Evolutionary conservation across 2,329 filamentous ascomycete genomes (phyloP), one percentile per base, ranked within the genome.

Genomic region (Escovopsis sp.): DNA sequence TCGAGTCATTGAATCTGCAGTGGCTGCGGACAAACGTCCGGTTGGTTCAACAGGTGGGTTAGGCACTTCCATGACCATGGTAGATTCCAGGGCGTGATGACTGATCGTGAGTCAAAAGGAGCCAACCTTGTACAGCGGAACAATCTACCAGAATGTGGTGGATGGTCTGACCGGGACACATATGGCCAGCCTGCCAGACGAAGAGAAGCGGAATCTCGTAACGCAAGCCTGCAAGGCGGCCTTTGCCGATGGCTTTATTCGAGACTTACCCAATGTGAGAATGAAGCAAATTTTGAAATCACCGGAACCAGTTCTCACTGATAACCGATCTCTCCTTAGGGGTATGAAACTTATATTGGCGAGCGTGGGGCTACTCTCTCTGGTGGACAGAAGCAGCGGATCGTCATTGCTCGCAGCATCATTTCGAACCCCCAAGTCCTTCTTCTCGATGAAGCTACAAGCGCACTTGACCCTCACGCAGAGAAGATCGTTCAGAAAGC

Each of bases 361-460:
- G 77, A 82, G 50, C 69, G 71, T 11, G 80, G 79, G 0, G 73
- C 76, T 8, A 77, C 76, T 38, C 61, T 84, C 0, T 80, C 74
- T 5, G 79, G 80, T 8, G 79, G 80, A 1, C 79, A 83, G 51
- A 70, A 77, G 41, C 80, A 83, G 52, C 69, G 79, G 5, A 66
- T 83, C 26, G 73, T 77, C 2, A 82, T 83, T 48, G 79, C 79
- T 2, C 68, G 78, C 18, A 77, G 72, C 45, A 80, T 83, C 48
- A 67, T 83, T 36, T 75, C 75, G 19, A 64, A 78, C 43, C 77
- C 79, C 0, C 65, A 65, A 3, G 74, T 84, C 36, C 61, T 84
- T 0, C 70, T 84, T 28, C 63, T 84, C 1, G 80, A 85, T 48
- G 80, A 85, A 55, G 80, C 80, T 2, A 84, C 80, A 0, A 78